Percentiles rank a stretch among this genome's conserved stretches.
phyloP scores from a whole-genome alignment of 2,329 filamentous ascomycete genomes.

The Fusarium papillatum region DNA sequence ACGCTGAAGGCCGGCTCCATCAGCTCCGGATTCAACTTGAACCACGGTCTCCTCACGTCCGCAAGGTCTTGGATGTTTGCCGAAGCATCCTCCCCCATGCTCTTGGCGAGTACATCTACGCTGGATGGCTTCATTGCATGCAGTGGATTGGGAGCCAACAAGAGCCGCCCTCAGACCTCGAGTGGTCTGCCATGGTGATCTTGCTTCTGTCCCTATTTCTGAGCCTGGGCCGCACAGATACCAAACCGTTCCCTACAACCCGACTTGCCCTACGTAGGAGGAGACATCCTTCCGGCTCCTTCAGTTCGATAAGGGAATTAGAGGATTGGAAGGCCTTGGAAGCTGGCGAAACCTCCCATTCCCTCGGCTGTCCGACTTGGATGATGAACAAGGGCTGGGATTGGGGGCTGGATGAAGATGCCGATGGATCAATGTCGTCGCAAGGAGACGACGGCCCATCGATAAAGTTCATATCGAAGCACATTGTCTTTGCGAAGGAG shows the following conservation, averaged over 20 bases:
- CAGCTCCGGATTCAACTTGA: slow-evolving; percentile 77
- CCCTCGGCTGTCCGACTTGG: slow-evolving; percentile 67
- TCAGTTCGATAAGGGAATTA: slow-evolving; percentile 51
- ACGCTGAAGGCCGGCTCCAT: slow-evolving; percentile 73
- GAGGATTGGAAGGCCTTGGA: slow-evolving; percentile 65
- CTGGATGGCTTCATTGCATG: slow-evolving; percentile 81
- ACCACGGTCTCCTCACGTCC: slow-evolving; percentile 73
- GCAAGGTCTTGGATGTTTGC: slow-evolving; percentile 71
- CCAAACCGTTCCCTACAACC: slow-evolving; percentile 39
- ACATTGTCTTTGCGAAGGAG: slow-evolving; percentile 72
- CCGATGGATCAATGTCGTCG: slow-evolving; percentile 44
- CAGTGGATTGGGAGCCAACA: slow-evolving; percentile 73
- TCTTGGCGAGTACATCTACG: slow-evolving; percentile 71
- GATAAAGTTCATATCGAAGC: slow-evolving; percentile 61
- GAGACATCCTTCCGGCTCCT: slow-evolving; percentile 51
- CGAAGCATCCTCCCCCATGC: slow-evolving; percentile 73
- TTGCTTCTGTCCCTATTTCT: slow-evolving; percentile 75
- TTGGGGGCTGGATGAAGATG: slow-evolving; percentile 75
- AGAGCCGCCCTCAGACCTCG: slow-evolving; percentile 62
- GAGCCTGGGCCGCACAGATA: slow-evolving; percentile 63
- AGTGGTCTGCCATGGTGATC: slow-evolving; percentile 79
- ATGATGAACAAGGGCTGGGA: slow-evolving; percentile 76
- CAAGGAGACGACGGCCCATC: slow-evolving; percentile 41
- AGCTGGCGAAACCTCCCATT: slow-evolving; percentile 60
- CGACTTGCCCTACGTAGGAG: slow-evolving; percentile 48